phyloP scores from a whole-genome alignment of 768 basidiomycete genomes.

The Guyanaporus albipodus region DNA sequence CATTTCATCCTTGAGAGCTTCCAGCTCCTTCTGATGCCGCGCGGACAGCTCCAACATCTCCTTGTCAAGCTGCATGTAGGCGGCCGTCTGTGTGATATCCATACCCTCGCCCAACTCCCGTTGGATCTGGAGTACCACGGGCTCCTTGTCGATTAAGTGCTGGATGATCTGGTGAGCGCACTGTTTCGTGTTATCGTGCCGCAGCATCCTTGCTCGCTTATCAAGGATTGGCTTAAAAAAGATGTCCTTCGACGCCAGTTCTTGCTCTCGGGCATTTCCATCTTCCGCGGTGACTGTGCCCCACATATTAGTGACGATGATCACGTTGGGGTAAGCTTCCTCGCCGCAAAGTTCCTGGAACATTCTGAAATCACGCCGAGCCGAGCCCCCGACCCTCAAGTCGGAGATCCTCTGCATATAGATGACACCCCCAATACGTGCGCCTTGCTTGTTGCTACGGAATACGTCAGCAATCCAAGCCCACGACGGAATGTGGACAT shows the following conservation, averaged over 20 bases:
- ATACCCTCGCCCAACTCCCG: slow-evolving; percentile 46
- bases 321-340: slow-evolving; percentile 45
- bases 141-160: slow-evolving; percentile 37
- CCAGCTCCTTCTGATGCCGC: slow-evolving; percentile 44
- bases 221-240: slow-evolving; percentile 52
- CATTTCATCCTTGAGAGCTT: slow-evolving; percentile 45
- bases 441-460: slow-evolving; percentile 33
- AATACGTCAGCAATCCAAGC: slow-evolving; percentile 8
- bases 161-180: slow-evolving; percentile 47
- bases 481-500: neutral
- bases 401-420: slow-evolving; percentile 54
- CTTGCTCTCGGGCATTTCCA: slow-evolving; percentile 40
- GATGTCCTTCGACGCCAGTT: slow-evolving; percentile 36
- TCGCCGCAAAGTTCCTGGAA: slow-evolving; percentile 54
- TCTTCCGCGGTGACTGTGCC: slow-evolving; percentile 34
- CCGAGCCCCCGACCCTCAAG: slow-evolving; percentile 45
- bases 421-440: slow-evolving; percentile 44
- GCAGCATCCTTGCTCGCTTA: slow-evolving; percentile 40
- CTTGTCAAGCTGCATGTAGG: slow-evolving; percentile 47
- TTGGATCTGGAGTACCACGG: slow-evolving; percentile 49
- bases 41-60: slow-evolving; percentile 46
- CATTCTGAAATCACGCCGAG: slow-evolving; percentile 46
- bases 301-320: slow-evolving; percentile 56
- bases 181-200: slow-evolving; percentile 39
- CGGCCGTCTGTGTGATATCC: slow-evolving; percentile 50